phyloP scores from a whole-genome alignment of 176 grass and related monocot genomes.

The Olyra latifolia region DNA sequence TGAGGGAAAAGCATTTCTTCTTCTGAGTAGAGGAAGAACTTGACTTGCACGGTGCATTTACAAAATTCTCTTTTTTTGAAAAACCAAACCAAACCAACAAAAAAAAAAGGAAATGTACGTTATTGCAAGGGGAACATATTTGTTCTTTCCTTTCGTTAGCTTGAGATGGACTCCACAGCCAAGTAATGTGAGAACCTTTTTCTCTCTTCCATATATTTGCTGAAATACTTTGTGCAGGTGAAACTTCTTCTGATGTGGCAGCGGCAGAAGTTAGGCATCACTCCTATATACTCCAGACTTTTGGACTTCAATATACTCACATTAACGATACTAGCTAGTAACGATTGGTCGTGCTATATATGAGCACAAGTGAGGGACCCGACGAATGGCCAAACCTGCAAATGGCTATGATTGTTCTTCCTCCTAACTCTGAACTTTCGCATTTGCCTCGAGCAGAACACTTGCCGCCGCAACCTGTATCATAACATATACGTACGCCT shows the following conservation, averaged over 20 bases:
- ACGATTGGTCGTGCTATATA: slow-evolving; percentile 4
- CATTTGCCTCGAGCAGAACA: not conserved
- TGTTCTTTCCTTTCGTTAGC: not conserved
- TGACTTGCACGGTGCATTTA: not conserved
- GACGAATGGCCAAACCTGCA: not conserved
- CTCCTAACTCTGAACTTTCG: not conserved
- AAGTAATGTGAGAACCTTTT: not conserved
- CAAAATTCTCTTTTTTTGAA: not conserved
- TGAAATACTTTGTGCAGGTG: not conserved
- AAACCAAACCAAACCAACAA: slow-evolving; percentile 5
- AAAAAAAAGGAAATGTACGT: not conserved
- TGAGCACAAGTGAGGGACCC: slow-evolving; percentile 16
- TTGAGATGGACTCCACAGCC: not conserved
- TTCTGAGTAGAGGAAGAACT: not conserved
- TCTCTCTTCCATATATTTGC: not conserved
- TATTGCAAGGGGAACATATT: not conserved
- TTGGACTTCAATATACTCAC: slow-evolving; percentile 17
- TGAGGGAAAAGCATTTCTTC: not conserved
- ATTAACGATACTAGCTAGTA: not conserved
- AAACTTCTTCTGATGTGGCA: slow-evolving; percentile 21
- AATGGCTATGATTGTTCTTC: not conserved
- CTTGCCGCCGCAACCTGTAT: not conserved
- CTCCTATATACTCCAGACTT: slow-evolving; percentile 1
- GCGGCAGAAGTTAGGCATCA: slow-evolving; percentile 16
- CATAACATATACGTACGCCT: not conserved